Evolutionary conservation across 306 rosid species (phyloP).

Genomic region (Cercis canadensis): DNA sequence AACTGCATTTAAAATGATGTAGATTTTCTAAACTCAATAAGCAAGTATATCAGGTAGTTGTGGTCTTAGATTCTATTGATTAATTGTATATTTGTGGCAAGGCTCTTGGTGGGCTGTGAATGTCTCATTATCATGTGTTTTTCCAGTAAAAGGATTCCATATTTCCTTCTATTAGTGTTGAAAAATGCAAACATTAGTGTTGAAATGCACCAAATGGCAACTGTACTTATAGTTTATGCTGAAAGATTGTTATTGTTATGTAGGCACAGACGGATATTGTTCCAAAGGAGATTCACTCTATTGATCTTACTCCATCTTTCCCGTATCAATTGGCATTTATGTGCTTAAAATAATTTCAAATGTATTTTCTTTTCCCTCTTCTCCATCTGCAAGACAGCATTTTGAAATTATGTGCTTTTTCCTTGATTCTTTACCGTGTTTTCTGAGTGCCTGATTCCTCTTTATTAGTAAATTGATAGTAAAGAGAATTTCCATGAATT

Average conservation of each 20-base stretch:
- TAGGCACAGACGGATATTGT: slow-evolving; percentile 80
- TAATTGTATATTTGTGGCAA: not conserved
- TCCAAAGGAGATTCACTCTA: slow-evolving; percentile 69
- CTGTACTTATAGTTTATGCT: slow-evolving; percentile 9
- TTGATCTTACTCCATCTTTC: slow-evolving; percentile 71
- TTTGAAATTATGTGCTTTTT: not conserved
- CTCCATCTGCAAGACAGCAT: not conserved
- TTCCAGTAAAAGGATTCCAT: not conserved
- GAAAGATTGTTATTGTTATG: slow-evolving; percentile 34
- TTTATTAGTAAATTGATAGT: not conserved
- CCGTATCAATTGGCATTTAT: slow-evolving; percentile 88
- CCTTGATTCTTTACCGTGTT: not conserved
- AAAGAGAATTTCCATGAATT: slow-evolving; percentile 2
- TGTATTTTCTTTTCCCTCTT: slow-evolving; percentile 11
- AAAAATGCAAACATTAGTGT: not conserved
- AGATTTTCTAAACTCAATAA: slow-evolving; percentile 10
- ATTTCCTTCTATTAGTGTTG: not conserved
- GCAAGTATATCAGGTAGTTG: not conserved
- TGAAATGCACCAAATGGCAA: slow-evolving; percentile 1
- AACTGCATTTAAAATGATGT: not conserved
- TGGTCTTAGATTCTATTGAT: not conserved
- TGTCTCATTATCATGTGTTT: not conserved
- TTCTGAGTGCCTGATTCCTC: slow-evolving; percentile 2
- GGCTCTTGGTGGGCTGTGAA: not conserved
- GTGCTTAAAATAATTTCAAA: no score